These are phyloP conservation scores for Tetracladium setigerum DNA, from an alignment of 495 filamentous ascomycete genomes.

Conservation along the genomic window DNA sequence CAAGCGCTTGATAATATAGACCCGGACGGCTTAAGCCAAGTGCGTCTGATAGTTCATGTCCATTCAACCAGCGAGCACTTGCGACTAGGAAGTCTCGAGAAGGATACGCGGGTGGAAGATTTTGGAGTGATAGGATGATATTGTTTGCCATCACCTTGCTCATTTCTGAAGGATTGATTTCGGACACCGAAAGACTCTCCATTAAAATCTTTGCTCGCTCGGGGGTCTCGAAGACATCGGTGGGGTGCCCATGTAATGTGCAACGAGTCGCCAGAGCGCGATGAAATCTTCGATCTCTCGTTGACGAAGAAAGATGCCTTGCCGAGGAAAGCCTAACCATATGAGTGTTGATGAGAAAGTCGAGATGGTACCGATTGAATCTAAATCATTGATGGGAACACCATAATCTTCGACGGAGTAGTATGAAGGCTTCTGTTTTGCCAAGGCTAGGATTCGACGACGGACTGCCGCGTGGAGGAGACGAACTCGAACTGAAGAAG, in stretches of 20 bases:
- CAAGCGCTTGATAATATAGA: slow-evolving; percentile 49
- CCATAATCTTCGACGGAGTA: slow-evolving; percentile 53
- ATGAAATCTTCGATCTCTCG: slow-evolving; percentile 63
- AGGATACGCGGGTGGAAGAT: slow-evolving; percentile 54
- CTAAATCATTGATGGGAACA: slow-evolving; percentile 67
- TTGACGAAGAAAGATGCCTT: slow-evolving; percentile 57
- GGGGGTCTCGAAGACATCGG: slow-evolving; percentile 45
- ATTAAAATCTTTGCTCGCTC: slow-evolving; percentile 50
- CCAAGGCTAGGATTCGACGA: slow-evolving; percentile 53
- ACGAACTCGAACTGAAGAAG: slow-evolving; percentile 64
- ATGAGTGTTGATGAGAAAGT: slow-evolving; percentile 61
- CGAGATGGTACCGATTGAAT: slow-evolving; percentile 61
- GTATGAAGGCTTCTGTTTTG: slow-evolving; percentile 46
- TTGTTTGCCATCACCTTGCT: slow-evolving; percentile 62
- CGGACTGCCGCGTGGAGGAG: slow-evolving; percentile 69
- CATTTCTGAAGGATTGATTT: slow-evolving; percentile 55
- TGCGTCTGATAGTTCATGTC: slow-evolving; percentile 48
- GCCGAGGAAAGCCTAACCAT: slow-evolving; percentile 61
- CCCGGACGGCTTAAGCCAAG: slow-evolving; percentile 51
- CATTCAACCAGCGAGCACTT: slow-evolving; percentile 62
- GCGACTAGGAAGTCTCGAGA: slow-evolving; percentile 58
- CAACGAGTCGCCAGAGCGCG: slow-evolving; percentile 69
- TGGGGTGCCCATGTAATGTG: slow-evolving; percentile 64
- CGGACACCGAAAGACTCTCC: slow-evolving; percentile 55
- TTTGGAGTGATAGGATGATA: slow-evolving; percentile 58